These are phyloP conservation scores for Candida orba DNA, from an alignment of 805 yeast genomes.

Conservation along the genomic window DNA sequence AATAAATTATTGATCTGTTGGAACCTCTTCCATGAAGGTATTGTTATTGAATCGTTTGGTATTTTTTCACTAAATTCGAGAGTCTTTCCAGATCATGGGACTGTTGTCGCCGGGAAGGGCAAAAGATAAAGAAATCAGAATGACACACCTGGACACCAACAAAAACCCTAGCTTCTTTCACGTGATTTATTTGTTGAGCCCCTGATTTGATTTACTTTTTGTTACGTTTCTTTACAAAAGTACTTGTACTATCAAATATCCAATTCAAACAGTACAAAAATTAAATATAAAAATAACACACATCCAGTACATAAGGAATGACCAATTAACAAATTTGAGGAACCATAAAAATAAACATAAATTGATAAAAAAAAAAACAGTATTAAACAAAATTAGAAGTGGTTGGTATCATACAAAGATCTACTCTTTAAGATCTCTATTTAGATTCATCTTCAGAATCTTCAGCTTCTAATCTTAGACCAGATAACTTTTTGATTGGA, in stretches of 20 bases:
- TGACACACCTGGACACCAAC: not conserved
- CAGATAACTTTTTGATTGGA: conserved; percentile 22
- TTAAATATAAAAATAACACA: too few relatives aligned
- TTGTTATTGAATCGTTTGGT: conserved; percentile 3
- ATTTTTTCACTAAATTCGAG: conserved; percentile 5
- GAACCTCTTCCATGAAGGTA: not conserved
- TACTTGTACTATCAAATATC: too few relatives aligned
- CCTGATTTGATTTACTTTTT: too few relatives aligned
- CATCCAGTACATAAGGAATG: too few relatives aligned
- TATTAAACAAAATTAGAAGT: not conserved
- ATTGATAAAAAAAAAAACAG: not conserved
- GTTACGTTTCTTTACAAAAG: too few relatives aligned
- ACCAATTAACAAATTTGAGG: too few relatives aligned
- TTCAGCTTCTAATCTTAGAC: conserved; percentile 20
- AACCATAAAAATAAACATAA: not conserved
- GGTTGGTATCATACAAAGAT: not conserved
- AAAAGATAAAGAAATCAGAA: not conserved
- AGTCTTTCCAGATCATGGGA: not conserved
- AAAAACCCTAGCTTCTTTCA: not conserved
- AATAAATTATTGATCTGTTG: conserved; percentile 2
- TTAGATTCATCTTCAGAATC: conserved; percentile 3
- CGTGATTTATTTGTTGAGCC: not conserved
- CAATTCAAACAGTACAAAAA: too few relatives aligned
- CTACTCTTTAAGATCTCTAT: not conserved
- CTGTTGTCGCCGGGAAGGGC: conserved; percentile 2